Percentiles rank a stretch among this genome's conserved stretches.
These are phyloP conservation scores for Hebeloma cylindrosporum DNA, from an alignment of 768 basidiomycete genomes.

Conservation along the genomic window DNA sequence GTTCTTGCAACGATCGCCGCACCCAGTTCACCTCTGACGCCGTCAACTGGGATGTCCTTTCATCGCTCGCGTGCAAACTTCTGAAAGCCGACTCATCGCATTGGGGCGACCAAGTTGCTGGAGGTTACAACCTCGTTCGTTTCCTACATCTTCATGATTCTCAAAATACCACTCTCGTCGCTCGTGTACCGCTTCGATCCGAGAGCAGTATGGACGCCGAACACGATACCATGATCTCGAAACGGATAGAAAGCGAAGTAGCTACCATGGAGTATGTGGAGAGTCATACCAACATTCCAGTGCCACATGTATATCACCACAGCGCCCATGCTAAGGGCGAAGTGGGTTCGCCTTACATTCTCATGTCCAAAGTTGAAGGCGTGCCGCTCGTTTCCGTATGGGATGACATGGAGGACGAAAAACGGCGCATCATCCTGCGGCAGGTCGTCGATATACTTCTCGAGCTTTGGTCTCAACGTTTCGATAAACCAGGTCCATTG, in stretches of 20 bases:
- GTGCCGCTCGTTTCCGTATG: constrained; percentile 5
- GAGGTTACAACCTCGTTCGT: constrained; percentile 7
- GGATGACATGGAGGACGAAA: constrained; percentile 6
- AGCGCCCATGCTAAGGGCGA: neutral
- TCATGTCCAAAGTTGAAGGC: constrained; percentile 8
- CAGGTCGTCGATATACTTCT: constrained; percentile 10
- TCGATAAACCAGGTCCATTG: constrained; percentile 4
- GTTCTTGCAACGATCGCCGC: no score
- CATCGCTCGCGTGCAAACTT: neutral
- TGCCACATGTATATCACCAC: constrained; percentile 1
- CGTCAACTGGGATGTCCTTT: constrained; percentile 2
- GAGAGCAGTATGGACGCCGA: neutral
- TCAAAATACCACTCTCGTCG: constrained; percentile 1
- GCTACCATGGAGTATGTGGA: constrained; percentile 9
- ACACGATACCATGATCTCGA: neutral
- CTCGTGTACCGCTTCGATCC: constrained; percentile 2
- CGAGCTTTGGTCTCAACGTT: constrained; percentile 9
- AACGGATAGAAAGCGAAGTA: constrained; percentile 2
- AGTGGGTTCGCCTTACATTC: constrained; percentile 4
- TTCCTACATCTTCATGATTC: constrained; percentile 8
- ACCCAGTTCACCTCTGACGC: no score
- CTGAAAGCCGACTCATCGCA: neutral
- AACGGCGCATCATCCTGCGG: constrained; percentile 4
- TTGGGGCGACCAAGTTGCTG: constrained; percentile 4
- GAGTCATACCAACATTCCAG: neutral